Base-by-base conservation (phyloP, 2,329 filamentous ascomycete genomes). In the Podosphaera aphanis region DNA sequence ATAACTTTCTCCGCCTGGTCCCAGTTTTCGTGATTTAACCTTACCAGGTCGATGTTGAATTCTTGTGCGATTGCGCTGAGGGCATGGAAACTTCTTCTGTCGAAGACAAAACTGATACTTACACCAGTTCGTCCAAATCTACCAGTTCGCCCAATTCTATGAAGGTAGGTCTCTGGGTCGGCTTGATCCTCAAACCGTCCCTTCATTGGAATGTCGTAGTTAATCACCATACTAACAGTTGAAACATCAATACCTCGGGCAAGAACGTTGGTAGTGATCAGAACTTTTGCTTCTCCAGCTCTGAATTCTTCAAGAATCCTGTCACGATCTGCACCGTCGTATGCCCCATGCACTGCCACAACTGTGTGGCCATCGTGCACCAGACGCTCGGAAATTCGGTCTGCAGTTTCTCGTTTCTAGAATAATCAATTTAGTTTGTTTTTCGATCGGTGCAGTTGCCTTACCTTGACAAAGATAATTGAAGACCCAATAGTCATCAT, bases 121-220 rank as follows among this genome's bases (percentile, higher is more conserved):
- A 95, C 90, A 57, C 90, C 90, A 29, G 95, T 85, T 61, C 88
- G 86, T 47, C 90, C 90, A 56, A 98, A 98, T 53, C 90, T 83
- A 51, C 90, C 90, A 13, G 90, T 98, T 58, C 90, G 84, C 50
- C 90, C 90, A 55, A 98, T 98, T 60, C 90, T 82, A 69, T 98
- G 90, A 43, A 98, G 79, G 59, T 98, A 98, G 0, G 90, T 98
- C 66, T 95, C 86, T 41, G 77, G 77, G 59, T 98, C 90, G 13
- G 88, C 81, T 63, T 90, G 83, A 23, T 70, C 70, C 54, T 95
- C 86, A 16, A 80, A 76, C 27, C 71, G 64, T 36, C 80, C 77
- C 58, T 79, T 79, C 67, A 79, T 81, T 20, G 79, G 79, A 48
- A 84, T 80, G 55, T 84, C 80, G 63, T 98, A 98, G 68, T 98